Conservation (phyloP, 345 rosid genomes). For the Citrus cavaleriei region DNA sequence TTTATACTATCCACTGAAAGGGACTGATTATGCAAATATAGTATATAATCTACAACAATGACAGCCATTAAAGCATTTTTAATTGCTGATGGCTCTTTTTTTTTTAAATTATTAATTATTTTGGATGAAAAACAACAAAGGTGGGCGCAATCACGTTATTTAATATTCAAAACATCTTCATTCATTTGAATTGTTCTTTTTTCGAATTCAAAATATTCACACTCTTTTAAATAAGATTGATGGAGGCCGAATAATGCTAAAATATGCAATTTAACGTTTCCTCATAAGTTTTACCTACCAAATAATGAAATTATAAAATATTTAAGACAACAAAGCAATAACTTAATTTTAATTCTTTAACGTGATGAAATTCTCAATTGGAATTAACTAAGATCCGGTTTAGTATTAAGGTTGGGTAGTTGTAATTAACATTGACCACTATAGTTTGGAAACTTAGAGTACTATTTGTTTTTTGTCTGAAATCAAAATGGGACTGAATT, state of each 20-base stretch:
- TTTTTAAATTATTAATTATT: background rate
- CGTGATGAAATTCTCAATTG: no score
- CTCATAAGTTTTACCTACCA: no score
- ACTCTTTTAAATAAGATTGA: no score
- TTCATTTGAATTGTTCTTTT: background rate
- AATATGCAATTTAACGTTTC: no score
- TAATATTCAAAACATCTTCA: background rate
- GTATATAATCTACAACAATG: background rate
- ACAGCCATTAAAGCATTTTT: background rate
- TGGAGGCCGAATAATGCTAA: no score
- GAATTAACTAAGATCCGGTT: no score
- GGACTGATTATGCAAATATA: background rate
- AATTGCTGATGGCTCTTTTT: background rate
- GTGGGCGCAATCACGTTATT: background rate
- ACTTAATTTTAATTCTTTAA: no score
- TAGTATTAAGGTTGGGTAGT: no score
- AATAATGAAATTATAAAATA: background rate
- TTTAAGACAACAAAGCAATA: background rate
- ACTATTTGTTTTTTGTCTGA: no score
- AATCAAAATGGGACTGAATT: no score
- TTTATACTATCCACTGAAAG: slow-evolving; percentile 2
- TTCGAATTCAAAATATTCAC: no score
- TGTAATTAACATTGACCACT: accelerated
- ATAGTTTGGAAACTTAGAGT: no score
- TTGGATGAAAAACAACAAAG: background rate